phyloP scores from a whole-genome alignment of 106 monocot genomes.

The Dendrobium catenatum region DNA sequence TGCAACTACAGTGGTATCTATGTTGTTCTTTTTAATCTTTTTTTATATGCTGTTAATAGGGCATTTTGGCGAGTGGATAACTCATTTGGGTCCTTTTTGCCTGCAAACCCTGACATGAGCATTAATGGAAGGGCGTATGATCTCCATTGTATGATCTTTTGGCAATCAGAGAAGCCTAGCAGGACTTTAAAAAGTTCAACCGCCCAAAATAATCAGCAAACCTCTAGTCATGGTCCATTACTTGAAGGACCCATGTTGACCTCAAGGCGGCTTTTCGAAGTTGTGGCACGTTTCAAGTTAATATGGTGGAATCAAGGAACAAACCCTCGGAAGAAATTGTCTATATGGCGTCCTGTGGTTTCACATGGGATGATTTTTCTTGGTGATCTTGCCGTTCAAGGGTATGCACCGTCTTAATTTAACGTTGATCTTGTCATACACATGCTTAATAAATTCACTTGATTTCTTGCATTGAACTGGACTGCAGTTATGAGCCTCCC shows the following conservation, averaged over 20 bases:
- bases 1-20: neutral
- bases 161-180: slow-evolving; percentile 18
- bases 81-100: slow-evolving; percentile 84
- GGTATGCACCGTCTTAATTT: slow-evolving; percentile 34
- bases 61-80: slow-evolving; percentile 94
- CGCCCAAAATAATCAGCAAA: slow-evolving; percentile 18
- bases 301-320: slow-evolving; percentile 92
- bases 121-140: slow-evolving; percentile 70
- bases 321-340: slow-evolving; percentile 48
- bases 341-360: slow-evolving; percentile 91
- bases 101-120: slow-evolving; percentile 37
- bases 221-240: slow-evolving; percentile 16
- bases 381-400: slow-evolving; percentile 88
- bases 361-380: slow-evolving; percentile 73
- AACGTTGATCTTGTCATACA: neutral
- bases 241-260: slow-evolving; percentile 34
- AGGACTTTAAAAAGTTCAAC: slow-evolving; percentile 14
- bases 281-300: slow-evolving; percentile 68
- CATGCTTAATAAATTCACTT: neutral
- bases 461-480: slow-evolving; percentile 1
- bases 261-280: slow-evolving; percentile 62
- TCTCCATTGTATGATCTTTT: slow-evolving; percentile 58
- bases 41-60: slow-evolving; percentile 38
- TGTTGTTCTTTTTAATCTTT: neutral
- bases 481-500: slow-evolving; percentile 86